These are phyloP conservation scores for Emydomyces testavorans DNA, from an alignment of 2,329 filamentous ascomycete genomes.

Conservation along the genomic window DNA sequence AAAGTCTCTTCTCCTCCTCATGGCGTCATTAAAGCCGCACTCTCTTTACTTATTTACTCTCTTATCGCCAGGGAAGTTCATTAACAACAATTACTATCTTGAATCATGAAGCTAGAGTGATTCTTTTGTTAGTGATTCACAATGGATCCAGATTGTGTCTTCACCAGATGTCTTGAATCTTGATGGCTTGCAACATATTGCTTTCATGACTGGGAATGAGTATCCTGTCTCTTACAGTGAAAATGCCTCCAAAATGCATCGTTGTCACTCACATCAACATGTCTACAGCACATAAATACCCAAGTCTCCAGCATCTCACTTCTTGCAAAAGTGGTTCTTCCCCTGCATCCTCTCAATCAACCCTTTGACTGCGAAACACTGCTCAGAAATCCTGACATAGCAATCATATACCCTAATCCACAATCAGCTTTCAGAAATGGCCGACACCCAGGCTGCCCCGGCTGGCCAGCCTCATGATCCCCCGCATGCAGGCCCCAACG, in stretches of 20 bases:
- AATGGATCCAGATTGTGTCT: no score
- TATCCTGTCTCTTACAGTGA: no score
- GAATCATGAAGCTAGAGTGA: no score
- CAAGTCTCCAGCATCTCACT: not conserved
- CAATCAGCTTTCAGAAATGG: not conserved
- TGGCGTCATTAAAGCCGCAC: constrained; percentile 2
- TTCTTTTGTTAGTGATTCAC: no score
- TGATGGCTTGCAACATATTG: no score
- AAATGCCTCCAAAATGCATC: not conserved
- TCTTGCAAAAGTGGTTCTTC: not conserved
- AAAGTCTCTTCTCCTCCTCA: not conserved
- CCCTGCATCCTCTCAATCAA: not conserved
- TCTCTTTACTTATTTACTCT: not conserved
- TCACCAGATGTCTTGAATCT: not conserved
- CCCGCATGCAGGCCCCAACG: not conserved
- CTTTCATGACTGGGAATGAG: no score
- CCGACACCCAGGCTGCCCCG: not conserved
- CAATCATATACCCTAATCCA: not conserved
- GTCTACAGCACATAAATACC: constrained; percentile 1
- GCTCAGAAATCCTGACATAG: not conserved
- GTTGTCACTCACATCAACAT: not conserved
- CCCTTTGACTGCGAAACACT: not conserved
- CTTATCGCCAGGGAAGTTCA: no score
- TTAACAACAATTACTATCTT: no score
- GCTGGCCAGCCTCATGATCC: not conserved